These are phyloP conservation scores for Penicillium expansum DNA, from an alignment of 2,329 filamentous ascomycete genomes.

Conservation along the genomic window DNA sequence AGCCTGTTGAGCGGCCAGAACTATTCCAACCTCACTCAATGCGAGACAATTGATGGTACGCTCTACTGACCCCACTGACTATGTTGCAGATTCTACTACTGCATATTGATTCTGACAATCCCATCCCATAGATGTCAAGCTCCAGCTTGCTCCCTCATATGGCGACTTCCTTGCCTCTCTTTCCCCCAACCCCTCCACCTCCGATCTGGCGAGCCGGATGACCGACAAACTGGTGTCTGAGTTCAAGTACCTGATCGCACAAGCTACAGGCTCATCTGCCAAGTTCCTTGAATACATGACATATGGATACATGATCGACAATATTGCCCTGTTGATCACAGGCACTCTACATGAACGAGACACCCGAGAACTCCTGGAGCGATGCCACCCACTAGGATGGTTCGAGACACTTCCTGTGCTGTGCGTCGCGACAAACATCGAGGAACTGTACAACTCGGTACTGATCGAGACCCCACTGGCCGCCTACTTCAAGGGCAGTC, in stretches of 20 bases:
- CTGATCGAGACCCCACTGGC: slow-evolving; percentile 94
- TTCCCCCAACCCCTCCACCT: slow-evolving; percentile 94
- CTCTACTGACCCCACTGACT: not conserved
- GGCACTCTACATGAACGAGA: slow-evolving; percentile 96
- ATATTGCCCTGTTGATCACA: slow-evolving; percentile 95
- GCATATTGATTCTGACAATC: slow-evolving; percentile 4
- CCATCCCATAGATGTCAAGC: slow-evolving; percentile 74
- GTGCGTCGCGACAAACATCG: slow-evolving; percentile 96
- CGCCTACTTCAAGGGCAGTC: slow-evolving; percentile 93
- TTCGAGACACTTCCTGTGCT: slow-evolving; percentile 99
- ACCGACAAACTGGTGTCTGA: slow-evolving; percentile 98
- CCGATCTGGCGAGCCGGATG: slow-evolving; percentile 87
- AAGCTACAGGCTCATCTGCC: slow-evolving; percentile 84
- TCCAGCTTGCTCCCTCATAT: slow-evolving; percentile 93
- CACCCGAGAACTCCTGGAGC: slow-evolving; percentile 88
- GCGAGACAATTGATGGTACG: slow-evolving; percentile 90
- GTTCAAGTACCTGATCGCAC: slow-evolving; percentile 93
- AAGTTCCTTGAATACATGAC: slow-evolving; percentile 98
- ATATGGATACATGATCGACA: slow-evolving; percentile 99
- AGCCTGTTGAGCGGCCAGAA: slow-evolving; percentile 82
- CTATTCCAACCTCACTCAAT: slow-evolving; percentile 95
- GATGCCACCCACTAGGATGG: slow-evolving; percentile 96
- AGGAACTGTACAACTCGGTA: slow-evolving; percentile 97
- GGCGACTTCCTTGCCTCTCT: slow-evolving; percentile 94
- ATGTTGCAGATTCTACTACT: not conserved